phyloP scores from a whole-genome alignment of 2,329 filamentous ascomycete genomes.

The Diaporthe caulivora region DNA sequence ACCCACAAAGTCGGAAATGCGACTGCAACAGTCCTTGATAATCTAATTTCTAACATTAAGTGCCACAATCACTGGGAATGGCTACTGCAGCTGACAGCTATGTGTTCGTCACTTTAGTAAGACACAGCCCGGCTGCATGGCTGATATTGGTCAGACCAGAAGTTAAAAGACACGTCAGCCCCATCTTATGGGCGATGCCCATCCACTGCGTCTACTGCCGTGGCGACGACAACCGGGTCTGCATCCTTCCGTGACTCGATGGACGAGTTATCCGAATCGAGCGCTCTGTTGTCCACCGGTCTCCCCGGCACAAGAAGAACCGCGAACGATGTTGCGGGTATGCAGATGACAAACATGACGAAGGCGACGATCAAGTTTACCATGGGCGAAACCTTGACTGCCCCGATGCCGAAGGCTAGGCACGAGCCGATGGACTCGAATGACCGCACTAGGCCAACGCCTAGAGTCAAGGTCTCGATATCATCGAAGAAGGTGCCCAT shows the following conservation, averaged over 20 bases:
- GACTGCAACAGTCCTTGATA: neutral
- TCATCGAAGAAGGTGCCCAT: conserved; percentile 64
- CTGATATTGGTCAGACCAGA: too few species aligned
- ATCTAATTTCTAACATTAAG: neutral
- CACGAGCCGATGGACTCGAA: conserved; percentile 63
- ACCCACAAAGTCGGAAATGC: neutral
- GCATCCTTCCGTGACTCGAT: conserved; percentile 31
- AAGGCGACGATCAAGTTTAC: conserved; percentile 62
- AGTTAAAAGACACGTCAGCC: neutral
- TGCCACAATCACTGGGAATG: neutral
- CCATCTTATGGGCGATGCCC: conserved; percentile 2
- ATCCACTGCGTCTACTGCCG: conserved; percentile 37
- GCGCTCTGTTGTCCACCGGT: conserved; percentile 43
- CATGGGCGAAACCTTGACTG: conserved; percentile 58
- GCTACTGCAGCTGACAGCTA: neutral
- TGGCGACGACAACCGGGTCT: conserved; percentile 33
- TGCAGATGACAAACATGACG: conserved; percentile 58
- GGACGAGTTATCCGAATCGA: conserved; percentile 20
- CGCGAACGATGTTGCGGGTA: conserved; percentile 52
- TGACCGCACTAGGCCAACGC: conserved; percentile 60
- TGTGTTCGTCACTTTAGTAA: neutral
- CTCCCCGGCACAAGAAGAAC: conserved; percentile 54
- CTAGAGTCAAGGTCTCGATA: conserved; percentile 62
- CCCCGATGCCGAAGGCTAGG: conserved; percentile 61
- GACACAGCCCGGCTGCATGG: neutral